Evolutionary conservation across 108 stramenopile genomes (phyloP).

Genomic region (Epithemia pelagica): DNA sequence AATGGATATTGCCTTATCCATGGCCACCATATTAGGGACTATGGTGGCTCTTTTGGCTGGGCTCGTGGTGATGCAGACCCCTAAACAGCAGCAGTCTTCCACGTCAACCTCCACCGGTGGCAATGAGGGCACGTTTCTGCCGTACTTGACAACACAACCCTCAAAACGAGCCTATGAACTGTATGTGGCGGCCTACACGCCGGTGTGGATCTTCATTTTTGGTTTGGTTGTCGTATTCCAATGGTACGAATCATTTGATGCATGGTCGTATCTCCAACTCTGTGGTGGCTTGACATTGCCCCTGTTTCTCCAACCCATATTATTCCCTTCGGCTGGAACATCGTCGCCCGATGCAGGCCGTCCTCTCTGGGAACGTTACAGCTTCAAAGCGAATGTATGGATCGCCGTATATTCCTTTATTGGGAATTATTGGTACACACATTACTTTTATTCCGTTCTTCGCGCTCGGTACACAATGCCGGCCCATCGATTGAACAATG

Average conservation of each 20-base stretch:
- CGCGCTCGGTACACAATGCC: slow-evolving; percentile 94
- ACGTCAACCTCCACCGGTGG: background rate
- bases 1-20: slow-evolving; percentile 28
- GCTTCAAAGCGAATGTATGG: slow-evolving; percentile 89
- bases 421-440: slow-evolving; percentile 97
- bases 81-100: slow-evolving; percentile 3
- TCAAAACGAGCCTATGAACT: slow-evolving; percentile 78
- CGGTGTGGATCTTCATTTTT: slow-evolving; percentile 79
- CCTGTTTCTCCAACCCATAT: slow-evolving; percentile 73
- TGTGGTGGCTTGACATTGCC: slow-evolving; percentile 76
- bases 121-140: background rate
- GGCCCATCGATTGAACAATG: slow-evolving; percentile 88
- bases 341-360: slow-evolving; percentile 57
- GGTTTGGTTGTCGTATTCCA: slow-evolving; percentile 69
- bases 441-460: slow-evolving; percentile 96
- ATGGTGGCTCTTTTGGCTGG: slow-evolving; percentile 62
- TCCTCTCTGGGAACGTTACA: slow-evolving; percentile 69
- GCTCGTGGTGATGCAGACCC: slow-evolving; percentile 46
- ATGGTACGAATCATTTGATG: slow-evolving; percentile 78
- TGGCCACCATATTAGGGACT: slow-evolving; percentile 61
- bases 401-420: slow-evolving; percentile 91
- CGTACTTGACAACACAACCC: slow-evolving; percentile 28
- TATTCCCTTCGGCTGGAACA: slow-evolving; percentile 56
- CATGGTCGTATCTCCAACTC: slow-evolving; percentile 60
- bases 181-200: slow-evolving; percentile 63